These are phyloP conservation scores for Kuraishia hungarica DNA, from an alignment of 805 yeast genomes.

Conservation along the genomic window DNA sequence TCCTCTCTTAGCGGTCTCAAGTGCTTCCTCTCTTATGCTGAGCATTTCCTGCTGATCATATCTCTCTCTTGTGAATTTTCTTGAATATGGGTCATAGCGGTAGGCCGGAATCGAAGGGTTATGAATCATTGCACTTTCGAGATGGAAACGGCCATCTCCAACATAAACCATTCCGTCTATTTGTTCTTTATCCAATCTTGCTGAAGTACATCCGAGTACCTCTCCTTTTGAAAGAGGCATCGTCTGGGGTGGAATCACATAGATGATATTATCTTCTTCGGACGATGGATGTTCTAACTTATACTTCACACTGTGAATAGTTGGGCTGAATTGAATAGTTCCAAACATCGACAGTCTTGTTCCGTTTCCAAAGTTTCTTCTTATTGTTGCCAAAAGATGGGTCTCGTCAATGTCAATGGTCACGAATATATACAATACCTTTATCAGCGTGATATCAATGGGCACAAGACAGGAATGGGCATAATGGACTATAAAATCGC, in stretches of 20 bases:
- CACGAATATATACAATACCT: slow-evolving; percentile 91
- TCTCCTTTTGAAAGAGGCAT: slow-evolving; percentile 93
- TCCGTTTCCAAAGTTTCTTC: slow-evolving; percentile 58
- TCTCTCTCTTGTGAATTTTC: slow-evolving; percentile 82
- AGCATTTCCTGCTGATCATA: slow-evolving; percentile 85
- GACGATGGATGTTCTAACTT: slow-evolving; percentile 35
- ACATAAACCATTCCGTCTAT: slow-evolving; percentile 79
- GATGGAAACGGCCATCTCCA: slow-evolving; percentile 95
- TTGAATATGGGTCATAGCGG: slow-evolving; percentile 90
- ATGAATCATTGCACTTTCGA: slow-evolving; percentile 95
- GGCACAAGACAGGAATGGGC: slow-evolving; percentile 98
- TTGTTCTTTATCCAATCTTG: slow-evolving; percentile 56
- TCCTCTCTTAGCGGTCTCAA: slow-evolving; percentile 49
- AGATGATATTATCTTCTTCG: slow-evolving; percentile 28
- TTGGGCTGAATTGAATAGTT: slow-evolving; percentile 94
- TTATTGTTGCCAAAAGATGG: slow-evolving; percentile 72
- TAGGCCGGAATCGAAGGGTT: slow-evolving; percentile 89
- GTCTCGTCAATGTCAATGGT: slow-evolving; percentile 82
- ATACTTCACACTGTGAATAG: slow-evolving; percentile 70
- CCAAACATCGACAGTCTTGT: slow-evolving; percentile 78
- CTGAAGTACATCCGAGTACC: slow-evolving; percentile 93
- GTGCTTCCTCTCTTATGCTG: slow-evolving; percentile 64
- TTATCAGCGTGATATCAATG: slow-evolving; percentile 82
- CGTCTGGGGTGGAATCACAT: slow-evolving; percentile 80
- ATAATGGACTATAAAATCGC: slow-evolving; percentile 92